Base-by-base conservation (phyloP, 2,329 filamentous ascomycete genomes). In the Arthrobotrys musiformis region DNA sequence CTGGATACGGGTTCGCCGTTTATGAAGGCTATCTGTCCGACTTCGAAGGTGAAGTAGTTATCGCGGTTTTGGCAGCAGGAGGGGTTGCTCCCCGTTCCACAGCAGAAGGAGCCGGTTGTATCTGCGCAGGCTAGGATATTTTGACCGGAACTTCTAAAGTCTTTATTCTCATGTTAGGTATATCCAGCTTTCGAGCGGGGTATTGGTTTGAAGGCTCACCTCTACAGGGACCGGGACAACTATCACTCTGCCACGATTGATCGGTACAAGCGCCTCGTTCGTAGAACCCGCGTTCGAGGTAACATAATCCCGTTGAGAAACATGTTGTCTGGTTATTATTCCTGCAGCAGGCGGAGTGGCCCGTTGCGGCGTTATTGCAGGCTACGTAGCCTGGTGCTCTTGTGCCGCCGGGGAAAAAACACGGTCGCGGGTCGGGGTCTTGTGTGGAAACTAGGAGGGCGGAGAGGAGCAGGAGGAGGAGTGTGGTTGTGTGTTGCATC, bases 1-100 rank as follows among this genome's bases (percentile, higher is more conserved):
- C 70, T 64, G 3, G 62, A 52, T n/a, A 75, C 70, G 0, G 70
- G 13, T 46, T 61, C n/a, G 4, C 70, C 70, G 46, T 75, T 75
- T 37, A 75, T 75, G 40, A 75, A 75, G 13, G 70, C 70, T 15
- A 75, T 75, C n/a, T 75, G 62, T 28, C 70, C 70, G 24, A 75
- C 40, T 28, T 75, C 56, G 30, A 75, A 75, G 2, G 62, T 67
- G 19, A 75, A 75, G 46, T 19, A 75, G 6, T 37, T 68, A 11
- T 19, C 30, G 13, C 22, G 19, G 24, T 75, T 50, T 44, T 33
- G n/a, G n/a, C 70, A 75, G 44, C 70, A 75, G 13, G 70, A 68
- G 4, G 69, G 69, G 15, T 54, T 63, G 17, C 70, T 52, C 8
- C 70, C 70, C 4, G 70, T 75, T 24, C 62, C 70, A 35, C 70